Percentiles rank a stretch among this genome's conserved stretches.
Conservation (phyloP, 768 basidiomycete species). For the Dioszegia hungarica region DNA sequence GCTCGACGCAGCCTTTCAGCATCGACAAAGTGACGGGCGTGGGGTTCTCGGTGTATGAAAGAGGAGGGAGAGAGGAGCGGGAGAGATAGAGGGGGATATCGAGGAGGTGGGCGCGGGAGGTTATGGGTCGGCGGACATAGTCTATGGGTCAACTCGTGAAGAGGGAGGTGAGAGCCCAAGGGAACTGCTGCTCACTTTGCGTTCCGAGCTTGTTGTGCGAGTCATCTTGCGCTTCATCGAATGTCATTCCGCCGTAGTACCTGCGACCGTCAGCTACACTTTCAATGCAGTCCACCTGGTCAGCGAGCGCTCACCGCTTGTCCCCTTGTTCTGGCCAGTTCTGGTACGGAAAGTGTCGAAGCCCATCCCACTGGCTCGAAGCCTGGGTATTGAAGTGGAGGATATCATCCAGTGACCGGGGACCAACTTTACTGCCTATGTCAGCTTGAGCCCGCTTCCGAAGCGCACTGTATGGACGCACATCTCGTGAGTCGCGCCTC, state of each 20-base stretch:
- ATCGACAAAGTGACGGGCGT: conserved; percentile 11
- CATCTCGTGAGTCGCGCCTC: neutral
- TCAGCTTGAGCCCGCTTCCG: neutral
- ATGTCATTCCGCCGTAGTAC: conserved; percentile 22
- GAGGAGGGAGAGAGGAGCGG: conserved; percentile 10
- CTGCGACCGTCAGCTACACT: neutral
- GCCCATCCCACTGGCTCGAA: conserved; percentile 26
- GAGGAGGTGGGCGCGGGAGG: conserved; percentile 28
- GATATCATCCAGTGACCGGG: neutral
- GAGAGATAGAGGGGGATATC: conserved; percentile 20
- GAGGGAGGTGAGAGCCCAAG: no score
- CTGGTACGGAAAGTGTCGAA: conserved; percentile 27
- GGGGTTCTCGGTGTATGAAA: conserved; percentile 9
- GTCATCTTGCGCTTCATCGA: conserved; percentile 20
- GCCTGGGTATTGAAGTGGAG: conserved; percentile 19
- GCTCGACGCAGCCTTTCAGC: conserved; percentile 9
- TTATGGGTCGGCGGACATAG: conserved; percentile 20
- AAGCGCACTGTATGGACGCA: neutral
- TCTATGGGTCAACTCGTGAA: conserved; percentile 18
- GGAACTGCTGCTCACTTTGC: conserved; percentile 20
- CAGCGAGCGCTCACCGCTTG: neutral
- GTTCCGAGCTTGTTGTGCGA: conserved; percentile 14
- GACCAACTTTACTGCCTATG: neutral
- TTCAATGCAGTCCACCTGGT: neutral
- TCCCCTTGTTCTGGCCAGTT: conserved; percentile 23